A percentile compares a stretch with the other conserved stretches of the same genome.
These are phyloP conservation scores for Pseudognaphalium luteoalbum DNA, from an alignment of 129 eudicot species.

Conservation along the genomic window DNA sequence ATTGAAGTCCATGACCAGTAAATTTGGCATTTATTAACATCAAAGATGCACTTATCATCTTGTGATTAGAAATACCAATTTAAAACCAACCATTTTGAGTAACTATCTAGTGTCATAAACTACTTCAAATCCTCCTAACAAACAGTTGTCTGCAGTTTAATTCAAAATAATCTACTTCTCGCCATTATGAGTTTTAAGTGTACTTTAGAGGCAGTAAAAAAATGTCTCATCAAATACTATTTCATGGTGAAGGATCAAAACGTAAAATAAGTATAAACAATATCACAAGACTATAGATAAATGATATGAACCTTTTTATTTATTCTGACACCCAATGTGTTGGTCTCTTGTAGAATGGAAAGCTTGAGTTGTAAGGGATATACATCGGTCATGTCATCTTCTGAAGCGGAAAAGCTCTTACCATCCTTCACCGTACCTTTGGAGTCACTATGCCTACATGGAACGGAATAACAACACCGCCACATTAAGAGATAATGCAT, in stretches of 20 bases:
- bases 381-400: constrained; percentile 89
- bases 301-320: constrained; percentile 72
- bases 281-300: not conserved
- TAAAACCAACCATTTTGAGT: not conserved
- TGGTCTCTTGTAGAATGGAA: constrained; percentile 65
- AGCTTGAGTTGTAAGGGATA: constrained; percentile 95
- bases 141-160: not conserved
- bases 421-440: constrained; percentile 56
- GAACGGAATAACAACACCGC: not conserved
- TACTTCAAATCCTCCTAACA: not conserved
- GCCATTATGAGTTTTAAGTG: too few species aligned
- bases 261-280: constrained; percentile 22
- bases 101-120: not conserved
- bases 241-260: not conserved
- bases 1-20: not conserved
- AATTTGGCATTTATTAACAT: not conserved
- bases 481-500: not conserved
- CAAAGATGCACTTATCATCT: not conserved
- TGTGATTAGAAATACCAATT: not conserved
- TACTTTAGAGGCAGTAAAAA: not conserved
- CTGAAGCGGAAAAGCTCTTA: constrained; percentile 50
- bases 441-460: constrained; percentile 75
- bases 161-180: too few species aligned
- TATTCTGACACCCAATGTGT: constrained; percentile 72
- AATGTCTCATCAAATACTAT: not conserved